Conservation (phyloP, 768 basidiomycete species). For the Collybia sordida region DNA sequence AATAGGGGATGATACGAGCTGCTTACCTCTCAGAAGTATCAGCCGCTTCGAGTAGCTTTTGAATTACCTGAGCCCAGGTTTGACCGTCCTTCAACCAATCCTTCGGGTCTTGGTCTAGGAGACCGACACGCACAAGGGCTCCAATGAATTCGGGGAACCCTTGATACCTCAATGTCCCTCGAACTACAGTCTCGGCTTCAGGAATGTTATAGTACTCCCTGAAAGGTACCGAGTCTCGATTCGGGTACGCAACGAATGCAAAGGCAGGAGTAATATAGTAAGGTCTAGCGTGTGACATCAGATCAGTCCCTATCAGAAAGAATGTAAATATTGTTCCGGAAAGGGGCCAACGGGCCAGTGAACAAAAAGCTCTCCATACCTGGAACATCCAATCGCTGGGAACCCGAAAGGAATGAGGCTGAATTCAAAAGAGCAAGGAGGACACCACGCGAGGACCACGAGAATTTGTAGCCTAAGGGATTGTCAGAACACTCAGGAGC, state of each 20-base stretch:
- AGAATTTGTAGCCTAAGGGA: slow-evolving; percentile 99
- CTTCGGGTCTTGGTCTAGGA: slow-evolving; percentile 75
- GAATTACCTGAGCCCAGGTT: slow-evolving; percentile 83
- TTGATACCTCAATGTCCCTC: slow-evolving; percentile 93
- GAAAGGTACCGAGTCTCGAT: slow-evolving; percentile 92
- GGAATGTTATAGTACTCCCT: slow-evolving; percentile 89
- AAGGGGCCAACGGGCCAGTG: slow-evolving; percentile 88
- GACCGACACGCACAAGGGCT: slow-evolving; percentile 84
- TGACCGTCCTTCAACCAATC: slow-evolving; percentile 74
- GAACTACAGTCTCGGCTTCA: slow-evolving; percentile 89
- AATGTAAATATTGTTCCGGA: slow-evolving; percentile 64
- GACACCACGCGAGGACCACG: slow-evolving; percentile 96
- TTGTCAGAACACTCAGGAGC: slow-evolving; percentile 90
- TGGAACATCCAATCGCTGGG: slow-evolving; percentile 61
- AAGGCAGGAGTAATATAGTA: slow-evolving; percentile 96
- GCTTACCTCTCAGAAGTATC: slow-evolving; percentile 68
- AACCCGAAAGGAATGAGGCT: slow-evolving; percentile 74
- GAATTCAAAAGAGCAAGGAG: slow-evolving; percentile 92
- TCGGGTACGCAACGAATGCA: slow-evolving; percentile 96
- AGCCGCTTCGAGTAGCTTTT: slow-evolving; percentile 68
- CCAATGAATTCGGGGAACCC: slow-evolving; percentile 96
- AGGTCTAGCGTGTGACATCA: slow-evolving; percentile 90
- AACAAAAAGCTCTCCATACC: slow-evolving; percentile 84
- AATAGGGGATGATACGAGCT: neutral
- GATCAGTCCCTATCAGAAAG: slow-evolving; percentile 71